Evolutionary conservation across 805 yeast species (phyloP), one percentile per base, ranked within the genome.

Genomic region (Crinitomyces ghanaensis): DNA sequence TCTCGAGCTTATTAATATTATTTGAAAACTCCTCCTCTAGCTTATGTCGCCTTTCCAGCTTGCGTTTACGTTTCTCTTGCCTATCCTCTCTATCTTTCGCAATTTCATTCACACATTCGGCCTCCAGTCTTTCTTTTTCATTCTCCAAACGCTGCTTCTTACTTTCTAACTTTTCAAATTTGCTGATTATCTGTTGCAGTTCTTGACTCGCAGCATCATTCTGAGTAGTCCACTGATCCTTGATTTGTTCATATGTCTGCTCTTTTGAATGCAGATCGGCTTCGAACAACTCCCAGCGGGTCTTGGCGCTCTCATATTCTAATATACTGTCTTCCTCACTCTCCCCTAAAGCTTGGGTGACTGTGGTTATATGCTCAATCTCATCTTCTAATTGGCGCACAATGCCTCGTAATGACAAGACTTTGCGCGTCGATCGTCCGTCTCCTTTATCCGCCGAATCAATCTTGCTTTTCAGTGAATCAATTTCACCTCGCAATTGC

Each of bases 401-500:
- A 16, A 60, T 57, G 27, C 62, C 67, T 26, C 72, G 64, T 39
- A 74, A 50, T 26, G 71, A 65, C 27, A 66, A 66, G 6, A 71
- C 64, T 42, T 69, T 70, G 26, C 70, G 61, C 32, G 68, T 60
- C 26, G 60, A 69, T 39, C 77, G 67, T 37, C 68, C 74, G 46
- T 76, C 84, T 39, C 67, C 70, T 17, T 63, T 61, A 33, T 66
- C 71, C 34, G 66, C 65, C 27, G 63, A 62, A 19, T 57, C 53
- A 6, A 70, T 60, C 43, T 70, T 66, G 9, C 55, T 57, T 43
- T 65, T 70, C 29, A 72, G 54, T 28, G 55, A 53, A 24, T 72
- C 81, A 40, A 74, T 72, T 37, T 77, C 85, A 30, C 65, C 57
- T 35, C 72, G 65, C 34, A 73, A 52, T 0, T 70, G 49, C 8